Percentiles rank a stretch among this genome's conserved stretches.
Conservation (phyloP, 2,329 filamentous ascomycete species). For the Fusarium robinianum region DNA sequence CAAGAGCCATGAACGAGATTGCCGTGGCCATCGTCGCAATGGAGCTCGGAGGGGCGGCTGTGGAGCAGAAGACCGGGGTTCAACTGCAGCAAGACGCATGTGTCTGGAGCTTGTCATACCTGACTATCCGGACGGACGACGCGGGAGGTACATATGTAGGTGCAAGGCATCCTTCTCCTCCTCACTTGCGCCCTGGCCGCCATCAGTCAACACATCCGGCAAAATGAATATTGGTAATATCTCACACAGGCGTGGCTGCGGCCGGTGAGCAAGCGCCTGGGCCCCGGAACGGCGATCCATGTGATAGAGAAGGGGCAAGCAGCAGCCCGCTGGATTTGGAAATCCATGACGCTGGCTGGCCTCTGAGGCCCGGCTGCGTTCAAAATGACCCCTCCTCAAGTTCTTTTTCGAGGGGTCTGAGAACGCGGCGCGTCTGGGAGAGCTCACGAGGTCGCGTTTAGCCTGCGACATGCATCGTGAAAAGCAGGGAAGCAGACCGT, state of each 20-base stretch:
- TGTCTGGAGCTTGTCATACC: constrained; percentile 23
- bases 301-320: constrained; percentile 31
- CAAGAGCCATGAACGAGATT: constrained; percentile 1
- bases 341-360: constrained; percentile 32
- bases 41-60: constrained; percentile 12
- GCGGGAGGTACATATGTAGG: constrained; percentile 1
- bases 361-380: constrained; percentile 25
- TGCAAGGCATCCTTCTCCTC: constrained; percentile 2
- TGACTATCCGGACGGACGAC: not conserved
- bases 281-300: constrained; percentile 30
- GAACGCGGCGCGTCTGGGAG: constrained; percentile 27
- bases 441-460: constrained; percentile 36
- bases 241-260: constrained; percentile 32
- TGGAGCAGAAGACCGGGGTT: constrained; percentile 12
- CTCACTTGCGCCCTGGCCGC: constrained; percentile 4
- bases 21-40: not conserved
- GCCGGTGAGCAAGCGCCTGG: constrained; percentile 34
- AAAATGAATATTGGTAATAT: constrained; percentile 32
- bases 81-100: constrained; percentile 18
- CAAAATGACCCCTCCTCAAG: constrained; percentile 15
- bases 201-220: constrained; percentile 7
- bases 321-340: constrained; percentile 35
- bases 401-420: constrained; percentile 15
- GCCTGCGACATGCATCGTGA: constrained; percentile 25
- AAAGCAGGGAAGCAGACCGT: constrained; percentile 7